These are phyloP conservation scores for Nakazawaea molendinolei DNA, from an alignment of 805 yeast species.

Conservation along the genomic window DNA sequence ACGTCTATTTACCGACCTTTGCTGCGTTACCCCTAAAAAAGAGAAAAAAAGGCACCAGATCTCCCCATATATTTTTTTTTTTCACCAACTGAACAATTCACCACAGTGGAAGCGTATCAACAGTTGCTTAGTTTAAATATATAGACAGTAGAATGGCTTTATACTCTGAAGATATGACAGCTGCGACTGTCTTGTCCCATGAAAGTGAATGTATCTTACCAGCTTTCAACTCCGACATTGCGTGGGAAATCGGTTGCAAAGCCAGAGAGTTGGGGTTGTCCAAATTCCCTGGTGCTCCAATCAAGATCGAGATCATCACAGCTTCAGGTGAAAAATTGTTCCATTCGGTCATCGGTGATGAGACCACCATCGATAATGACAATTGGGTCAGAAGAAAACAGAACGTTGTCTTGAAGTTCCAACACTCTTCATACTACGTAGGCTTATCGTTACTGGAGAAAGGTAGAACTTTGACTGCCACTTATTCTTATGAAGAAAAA, in stretches of 20 bases:
- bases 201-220: constrained; percentile 1
- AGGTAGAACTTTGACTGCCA: constrained; percentile 30
- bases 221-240: constrained; percentile 27
- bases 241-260: constrained; percentile 39
- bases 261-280: constrained; percentile 30
- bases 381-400: constrained; percentile 45
- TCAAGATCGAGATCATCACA: constrained; percentile 42
- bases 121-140: neutral
- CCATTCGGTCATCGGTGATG: constrained; percentile 29
- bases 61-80: too few relatives aligned
- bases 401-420: constrained; percentile 40
- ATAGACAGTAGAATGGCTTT: neutral
- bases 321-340: constrained; percentile 40
- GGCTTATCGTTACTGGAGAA: constrained; percentile 35
- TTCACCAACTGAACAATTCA: neutral
- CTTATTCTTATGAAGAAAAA: constrained; percentile 30
- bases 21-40: too few relatives aligned
- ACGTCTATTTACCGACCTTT: too few relatives aligned
- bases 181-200: neutral
- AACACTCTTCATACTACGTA: constrained; percentile 39
- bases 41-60: too few relatives aligned
- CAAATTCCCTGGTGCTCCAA: constrained; percentile 20
- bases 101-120: too few relatives aligned
- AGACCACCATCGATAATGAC: constrained; percentile 43
- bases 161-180: neutral